Evolutionary conservation across 371 early-diverging fungal species (phyloP).

Genomic region (Mortierella sp.): DNA sequence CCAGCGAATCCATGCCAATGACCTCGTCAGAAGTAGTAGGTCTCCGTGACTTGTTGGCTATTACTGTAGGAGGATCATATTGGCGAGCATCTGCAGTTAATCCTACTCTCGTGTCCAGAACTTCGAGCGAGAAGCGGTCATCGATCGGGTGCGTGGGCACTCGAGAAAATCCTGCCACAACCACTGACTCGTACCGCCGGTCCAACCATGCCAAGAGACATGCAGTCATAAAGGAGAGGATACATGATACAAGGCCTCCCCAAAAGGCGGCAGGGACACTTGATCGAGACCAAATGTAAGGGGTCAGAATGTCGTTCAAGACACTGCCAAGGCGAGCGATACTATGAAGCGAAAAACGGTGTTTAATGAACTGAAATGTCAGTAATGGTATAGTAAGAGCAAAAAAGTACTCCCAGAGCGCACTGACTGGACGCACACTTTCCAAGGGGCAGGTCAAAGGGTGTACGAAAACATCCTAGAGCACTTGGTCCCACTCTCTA

Average conservation of each 20-base stretch:
- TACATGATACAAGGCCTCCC: conserved; percentile 65
- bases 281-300: conserved; percentile 41
- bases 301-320: conserved; percentile 60
- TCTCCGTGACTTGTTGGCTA: background rate
- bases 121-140: conserved; percentile 21
- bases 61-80: conserved; percentile 29
- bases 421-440: background rate
- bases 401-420: no score
- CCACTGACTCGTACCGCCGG: conserved; percentile 22
- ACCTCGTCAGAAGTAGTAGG: conserved; percentile 11
- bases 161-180: conserved; percentile 31
- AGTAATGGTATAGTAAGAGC: background rate
- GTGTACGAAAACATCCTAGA: background rate
- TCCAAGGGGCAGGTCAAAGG: background rate
- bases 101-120: background rate
- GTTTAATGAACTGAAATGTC: background rate
- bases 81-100: background rate
- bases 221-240: conserved; percentile 42
- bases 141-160: conserved; percentile 28
- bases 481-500: background rate
- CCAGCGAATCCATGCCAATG: conserved; percentile 24
- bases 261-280: conserved; percentile 60
- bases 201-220: conserved; percentile 44
- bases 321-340: conserved; percentile 64
- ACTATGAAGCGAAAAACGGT: conserved; percentile 24